A percentile compares a stretch with the other conserved stretches of the same genome.
Evolutionary conservation across 1,139 yeast species (phyloP).

Genomic region (Kodamaea derodonti): DNA sequence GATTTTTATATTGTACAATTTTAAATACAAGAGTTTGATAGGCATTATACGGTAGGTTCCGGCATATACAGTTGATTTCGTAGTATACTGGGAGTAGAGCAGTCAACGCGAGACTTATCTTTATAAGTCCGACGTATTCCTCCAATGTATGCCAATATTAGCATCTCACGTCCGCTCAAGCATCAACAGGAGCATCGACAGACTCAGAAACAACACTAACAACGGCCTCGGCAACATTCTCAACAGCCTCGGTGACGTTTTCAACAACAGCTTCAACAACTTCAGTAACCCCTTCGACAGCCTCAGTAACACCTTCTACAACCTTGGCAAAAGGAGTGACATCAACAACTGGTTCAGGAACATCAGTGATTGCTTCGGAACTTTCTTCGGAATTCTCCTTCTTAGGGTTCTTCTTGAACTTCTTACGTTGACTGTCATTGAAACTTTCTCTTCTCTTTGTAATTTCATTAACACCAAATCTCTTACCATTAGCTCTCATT

Average conservation of each 20-base stretch:
- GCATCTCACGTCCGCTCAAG: too few relatives aligned
- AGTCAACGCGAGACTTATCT: too few relatives aligned
- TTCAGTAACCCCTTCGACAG: not conserved
- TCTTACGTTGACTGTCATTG: conserved; percentile 33
- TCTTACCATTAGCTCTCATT: conserved; percentile 46
- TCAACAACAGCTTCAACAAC: not conserved
- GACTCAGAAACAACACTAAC: too few relatives aligned
- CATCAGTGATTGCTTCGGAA: conserved; percentile 15
- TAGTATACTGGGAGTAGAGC: too few relatives aligned
- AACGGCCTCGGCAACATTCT: not conserved
- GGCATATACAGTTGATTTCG: too few relatives aligned
- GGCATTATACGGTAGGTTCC: too few relatives aligned
- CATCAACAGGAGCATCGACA: conserved; percentile 1
- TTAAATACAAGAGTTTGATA: too few relatives aligned
- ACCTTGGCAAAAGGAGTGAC: conserved; percentile 10
- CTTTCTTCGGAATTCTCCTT: too few relatives aligned
- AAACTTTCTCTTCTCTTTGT: conserved; percentile 49
- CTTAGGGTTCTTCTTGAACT: conserved; percentile 30
- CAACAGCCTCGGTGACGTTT: conserved; percentile 1
- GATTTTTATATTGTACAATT: too few relatives aligned
- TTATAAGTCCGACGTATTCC: too few relatives aligned
- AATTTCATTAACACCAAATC: conserved; percentile 49
- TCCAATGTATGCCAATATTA: too few relatives aligned
- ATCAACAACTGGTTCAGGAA: conserved; percentile 8
- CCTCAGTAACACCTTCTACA: conserved; percentile 12